Evolutionary conservation across 2,329 filamentous ascomycete genomes (phyloP), one percentile per base, ranked within the genome.

Genomic region (Monilinia polystroma): DNA sequence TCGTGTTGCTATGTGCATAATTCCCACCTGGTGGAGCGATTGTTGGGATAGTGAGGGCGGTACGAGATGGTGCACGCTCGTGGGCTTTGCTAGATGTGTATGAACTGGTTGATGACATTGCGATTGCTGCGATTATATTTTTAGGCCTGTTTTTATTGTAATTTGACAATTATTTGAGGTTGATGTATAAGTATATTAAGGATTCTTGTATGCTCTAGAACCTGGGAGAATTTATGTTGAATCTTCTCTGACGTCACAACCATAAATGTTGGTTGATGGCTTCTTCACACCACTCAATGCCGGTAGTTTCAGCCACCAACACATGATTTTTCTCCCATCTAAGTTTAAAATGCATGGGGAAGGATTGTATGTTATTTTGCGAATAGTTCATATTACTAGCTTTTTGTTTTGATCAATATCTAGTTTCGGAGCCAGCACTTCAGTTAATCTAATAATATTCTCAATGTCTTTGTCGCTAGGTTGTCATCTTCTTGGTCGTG

Each of bases 1-100:
- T 51, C 3, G 45, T 51, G 12, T 57, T 65, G 23, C 54, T 59
- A 26, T 65, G 63, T 8, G 54, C 59, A 51, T 49, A 60, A 20
- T 65, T 60, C 32, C 54, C 63, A 47, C 35, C 35, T 16, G 55
- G 45, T 8, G 54, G 63, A 35, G 63, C 45, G 35, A 65, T 23
- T 7, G 54, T 53, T 16, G 54, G 23, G 47, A 65, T 59, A n/a
- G 63, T 65, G 54, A 65, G 43, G 29, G 63, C 63, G 16, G 45
- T 38, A 29, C 63, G 63, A 11, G 53, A 38, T 7, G 54, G 43
- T 0, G 54, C 23, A 8, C 4, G 53, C 38, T 65, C 45, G 55
- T 66, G 63, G 10, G 7, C 32, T 41, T 62, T 62, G 45, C 32
- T 51, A 32, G 58, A 62, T 38, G 18, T 51, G 45, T 62, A 52